Base-by-base conservation (phyloP, 2,329 filamentous ascomycete genomes). In the Ascochyta lentis region DNA sequence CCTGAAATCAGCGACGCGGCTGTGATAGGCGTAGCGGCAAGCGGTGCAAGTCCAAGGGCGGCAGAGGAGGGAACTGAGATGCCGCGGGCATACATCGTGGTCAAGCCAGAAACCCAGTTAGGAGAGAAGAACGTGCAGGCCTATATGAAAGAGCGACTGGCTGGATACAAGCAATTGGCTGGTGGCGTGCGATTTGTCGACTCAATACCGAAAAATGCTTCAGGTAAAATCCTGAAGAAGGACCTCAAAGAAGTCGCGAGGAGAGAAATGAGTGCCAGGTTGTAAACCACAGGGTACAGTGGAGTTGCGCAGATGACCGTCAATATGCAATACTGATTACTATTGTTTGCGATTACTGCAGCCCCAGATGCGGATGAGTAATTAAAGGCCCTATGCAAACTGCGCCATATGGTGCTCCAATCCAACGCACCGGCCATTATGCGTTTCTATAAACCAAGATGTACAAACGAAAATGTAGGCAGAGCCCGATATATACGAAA, bases 1-100 rank as follows among this genome's bases (percentile, higher is more conserved):
- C 68, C 66, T 0, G 52, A 63, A 1, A 65, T 77, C 37, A 61
- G 67, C 3, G 72, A 73, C 34, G 70, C 65, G 6, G 73, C 71
- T 8, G 74, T 77, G 8, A 71, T 76, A 16, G 74, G 74, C 3
- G 56, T 76, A 73, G 73, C 48, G 79, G 82, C 35, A 75, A 72
- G 72, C 70, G 57, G 58, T 7, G 35, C 53, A 12, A 54, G 58
- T 7, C 24, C 53, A 12, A 52, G 13, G 19, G 56, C 60, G 7
- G 84, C 10, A 78, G 62, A 67, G 10, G 63, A 69, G 10, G 64
- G 65, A 6, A 76, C 66, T 2, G 80, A 81, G 56, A 59, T 76
- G 23, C 79, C 80, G 1, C 71, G 79, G 16, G 81, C 79, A 12
- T 81, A 81, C 65, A 70, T 83, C 4, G 77, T 81, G 4, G 61